Base-by-base conservation (phyloP, 148 eudicot species). In the Talinum fruticosum region DNA sequence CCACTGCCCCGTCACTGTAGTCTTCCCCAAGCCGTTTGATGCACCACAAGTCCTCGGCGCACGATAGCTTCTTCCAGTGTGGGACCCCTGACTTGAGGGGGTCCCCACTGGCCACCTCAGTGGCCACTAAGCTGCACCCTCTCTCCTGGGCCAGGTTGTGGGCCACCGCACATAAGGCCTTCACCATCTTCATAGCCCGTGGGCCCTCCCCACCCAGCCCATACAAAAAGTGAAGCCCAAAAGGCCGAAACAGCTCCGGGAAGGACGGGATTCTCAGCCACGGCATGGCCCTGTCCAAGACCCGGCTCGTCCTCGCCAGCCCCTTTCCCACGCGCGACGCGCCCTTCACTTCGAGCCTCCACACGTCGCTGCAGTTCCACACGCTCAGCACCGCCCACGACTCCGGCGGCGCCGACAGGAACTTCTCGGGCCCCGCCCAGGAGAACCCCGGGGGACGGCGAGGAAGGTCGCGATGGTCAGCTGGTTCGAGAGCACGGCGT, bases 201-300 rank as follows among this genome's bases (percentile, higher is more conserved):
- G 97, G 97, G 87, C 99, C 99, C 75, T 88, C 89, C 0, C 99
- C 99, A 0, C 97, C 94, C 1, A 96, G 92, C 88, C 99, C 99
- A 79, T 91, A 96, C 73, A 96, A 15, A 71, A 96, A 93, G 57
- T 87, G 95, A 14, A 96, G 85, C 92, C 97, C 99, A 85, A 96
- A 96, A 1, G 97, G 99, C 83, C 82, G 79, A 8, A 96, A 96
- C 23, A 96, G 73, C 49, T 90, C 87, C 13, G 99, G 99, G 72
- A 91, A 86, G 7, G 97, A 93, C 0, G 99, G 99, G 14, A 96
- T 74, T 14, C 75, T 86, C 0, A 93, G 79, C 82, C 87, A 91
- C 2, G 99, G 99, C 19, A 96, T 79, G 34, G 91, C 95, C 87
- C 87, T 78, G 83, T 96, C 99, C 76, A 96, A 67, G 0, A 87